These are phyloP conservation scores for Lasiodiplodia citricola DNA, from an alignment of 2,329 filamentous ascomycete species.

Conservation along the genomic window DNA sequence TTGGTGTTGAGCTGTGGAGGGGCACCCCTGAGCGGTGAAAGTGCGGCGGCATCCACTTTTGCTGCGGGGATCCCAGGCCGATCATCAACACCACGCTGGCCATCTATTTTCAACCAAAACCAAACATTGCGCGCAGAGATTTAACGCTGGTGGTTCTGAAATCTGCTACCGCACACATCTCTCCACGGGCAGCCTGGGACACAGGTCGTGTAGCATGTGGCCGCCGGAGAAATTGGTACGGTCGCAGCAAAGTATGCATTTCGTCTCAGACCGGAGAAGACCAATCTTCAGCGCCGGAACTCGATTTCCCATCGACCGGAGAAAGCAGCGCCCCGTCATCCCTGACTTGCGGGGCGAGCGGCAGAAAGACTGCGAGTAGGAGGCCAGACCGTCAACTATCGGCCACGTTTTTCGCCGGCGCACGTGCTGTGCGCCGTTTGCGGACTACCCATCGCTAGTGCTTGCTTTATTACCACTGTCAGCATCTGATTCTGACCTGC, in stretches of 20 bases:
- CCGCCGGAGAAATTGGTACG: too few relatives aligned
- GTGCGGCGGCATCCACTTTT: constrained; percentile 22
- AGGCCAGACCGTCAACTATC: neutral
- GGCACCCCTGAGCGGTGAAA: constrained; percentile 24
- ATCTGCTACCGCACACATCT: neutral
- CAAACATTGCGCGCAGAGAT: too few relatives aligned
- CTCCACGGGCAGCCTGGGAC: neutral
- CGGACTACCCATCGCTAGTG: neutral
- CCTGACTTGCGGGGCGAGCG: too few relatives aligned
- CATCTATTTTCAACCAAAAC: too few relatives aligned
- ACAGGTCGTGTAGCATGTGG: too few relatives aligned
- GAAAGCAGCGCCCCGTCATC: too few relatives aligned
- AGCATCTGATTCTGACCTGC: neutral
- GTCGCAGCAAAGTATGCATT: too few relatives aligned
- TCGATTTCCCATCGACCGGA: too few relatives aligned
- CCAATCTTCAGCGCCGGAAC: too few relatives aligned
- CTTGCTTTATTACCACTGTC: neutral
- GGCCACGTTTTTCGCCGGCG: neutral
- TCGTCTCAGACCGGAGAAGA: too few relatives aligned
- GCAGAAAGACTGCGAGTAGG: too few relatives aligned
- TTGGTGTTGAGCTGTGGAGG: constrained; percentile 15
- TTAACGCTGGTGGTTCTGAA: neutral
- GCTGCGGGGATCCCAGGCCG: constrained; percentile 12
- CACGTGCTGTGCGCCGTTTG: neutral
- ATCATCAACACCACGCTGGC: neutral